These are phyloP conservation scores for Berkeleyomyces rouxiae DNA, from an alignment of 2,329 filamentous ascomycete species.

Conservation along the genomic window DNA sequence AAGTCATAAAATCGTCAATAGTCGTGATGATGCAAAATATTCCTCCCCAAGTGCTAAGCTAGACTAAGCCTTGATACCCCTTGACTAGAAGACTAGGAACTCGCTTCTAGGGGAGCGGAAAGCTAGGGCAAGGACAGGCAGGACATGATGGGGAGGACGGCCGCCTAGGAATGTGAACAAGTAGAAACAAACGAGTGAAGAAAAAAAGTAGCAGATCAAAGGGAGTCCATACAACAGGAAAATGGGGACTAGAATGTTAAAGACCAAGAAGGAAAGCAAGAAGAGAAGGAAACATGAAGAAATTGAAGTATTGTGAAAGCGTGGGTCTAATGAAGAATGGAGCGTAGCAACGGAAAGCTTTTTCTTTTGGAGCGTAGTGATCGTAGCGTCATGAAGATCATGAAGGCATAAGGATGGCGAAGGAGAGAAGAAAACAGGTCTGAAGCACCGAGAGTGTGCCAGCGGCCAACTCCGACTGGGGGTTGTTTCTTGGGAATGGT, in stretches of 20 bases:
- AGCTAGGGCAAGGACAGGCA: background rate
- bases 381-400: background rate
- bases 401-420: background rate
- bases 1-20: slow-evolving; percentile 10
- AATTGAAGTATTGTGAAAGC: background rate
- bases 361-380: background rate
- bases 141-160: background rate
- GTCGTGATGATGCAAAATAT: slow-evolving; percentile 4
- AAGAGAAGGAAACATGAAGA: background rate
- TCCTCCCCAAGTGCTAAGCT: background rate
- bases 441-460: background rate
- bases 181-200: slow-evolving; percentile 1
- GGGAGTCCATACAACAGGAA: background rate
- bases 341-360: background rate
- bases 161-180: background rate
- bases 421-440: background rate
- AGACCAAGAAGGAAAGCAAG: background rate
- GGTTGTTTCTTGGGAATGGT: background rate
- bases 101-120: background rate
- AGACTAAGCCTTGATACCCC: no score
- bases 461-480: background rate
- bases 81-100: no score
- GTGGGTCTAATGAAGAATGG: background rate
- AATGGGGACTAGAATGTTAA: background rate
- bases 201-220: background rate